Evolutionary conservation across 139 green algal species (phyloP).

Genomic region (Micractinium conductrix): DNA sequence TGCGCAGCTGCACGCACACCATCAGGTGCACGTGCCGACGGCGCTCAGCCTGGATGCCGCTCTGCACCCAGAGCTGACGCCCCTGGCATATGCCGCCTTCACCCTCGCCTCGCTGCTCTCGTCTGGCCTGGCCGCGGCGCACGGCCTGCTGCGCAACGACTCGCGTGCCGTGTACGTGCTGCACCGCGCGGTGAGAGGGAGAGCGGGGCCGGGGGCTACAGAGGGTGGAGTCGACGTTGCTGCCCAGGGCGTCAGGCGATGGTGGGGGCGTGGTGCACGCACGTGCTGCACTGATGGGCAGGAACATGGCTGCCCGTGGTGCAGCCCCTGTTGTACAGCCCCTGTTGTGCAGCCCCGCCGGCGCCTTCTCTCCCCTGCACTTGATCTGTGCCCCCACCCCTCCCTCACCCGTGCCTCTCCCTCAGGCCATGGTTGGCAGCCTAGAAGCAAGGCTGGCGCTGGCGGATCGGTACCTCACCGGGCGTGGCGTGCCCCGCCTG

Average conservation of each 20-base stretch:
- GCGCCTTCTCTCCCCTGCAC: too few relatives aligned
- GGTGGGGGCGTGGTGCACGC: too few relatives aligned
- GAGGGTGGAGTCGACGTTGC: too few relatives aligned
- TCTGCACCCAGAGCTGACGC: conserved; percentile 22
- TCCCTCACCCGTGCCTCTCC: too few relatives aligned
- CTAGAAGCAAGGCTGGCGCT: conserved; percentile 28
- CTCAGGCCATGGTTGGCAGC: conserved; percentile 15
- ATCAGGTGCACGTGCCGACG: neutral
- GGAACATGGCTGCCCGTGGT: too few relatives aligned
- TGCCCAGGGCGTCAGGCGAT: too few relatives aligned
- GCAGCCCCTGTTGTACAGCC: too few relatives aligned
- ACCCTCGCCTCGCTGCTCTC: conserved; percentile 9
- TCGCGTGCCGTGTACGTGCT: conserved; percentile 1
- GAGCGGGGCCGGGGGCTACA: too few relatives aligned
- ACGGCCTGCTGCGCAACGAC: conserved; percentile 19
- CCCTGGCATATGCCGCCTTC: conserved; percentile 13
- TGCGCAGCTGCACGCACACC: neutral
- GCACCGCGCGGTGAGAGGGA: neutral
- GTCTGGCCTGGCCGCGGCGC: neutral
- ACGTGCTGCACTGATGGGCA: too few relatives aligned
- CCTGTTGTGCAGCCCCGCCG: too few relatives aligned
- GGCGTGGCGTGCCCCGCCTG: conserved; percentile 20
- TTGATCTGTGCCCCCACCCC: too few relatives aligned
- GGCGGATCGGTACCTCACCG: conserved; percentile 15
- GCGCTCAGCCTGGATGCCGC: neutral